Base-by-base conservation (phyloP, 2,329 filamentous ascomycete species). In the Penicillium hordei region DNA sequence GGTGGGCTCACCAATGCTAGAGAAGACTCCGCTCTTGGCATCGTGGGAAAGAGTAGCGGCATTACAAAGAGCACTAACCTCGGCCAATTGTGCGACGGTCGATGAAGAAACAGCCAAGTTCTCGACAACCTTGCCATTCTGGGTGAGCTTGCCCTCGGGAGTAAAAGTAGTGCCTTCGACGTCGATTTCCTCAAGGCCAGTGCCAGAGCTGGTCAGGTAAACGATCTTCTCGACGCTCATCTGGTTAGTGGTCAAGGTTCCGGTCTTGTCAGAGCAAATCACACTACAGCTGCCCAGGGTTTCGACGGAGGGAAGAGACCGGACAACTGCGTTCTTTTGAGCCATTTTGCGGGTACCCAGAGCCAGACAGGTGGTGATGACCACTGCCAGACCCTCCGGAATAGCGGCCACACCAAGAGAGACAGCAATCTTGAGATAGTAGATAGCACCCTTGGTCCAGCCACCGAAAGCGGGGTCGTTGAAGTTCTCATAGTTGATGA, bases 181-280 rank as follows among this genome's bases (percentile, higher is more conserved):
- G 60, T 94, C 88, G 48, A 96, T 83, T 73, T 96, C 93, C 68
- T 93, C 90, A 25, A 97, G 81, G 58, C 85, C 88, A 53, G 80
- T 84, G 48, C 91, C 93, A 59, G 84, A 76, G 65, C 89, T 86
- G 68, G 85, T 88, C 65, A 99, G 82, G 72, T 93, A 91, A 48
- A 96, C 90, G 55, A 97, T 79, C 78, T 93, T 96, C 81, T 88
- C 94, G 56, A 97, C 94, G 72, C 94, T 97, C 94, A 99, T 99
- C 78, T 97, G 93, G 79, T 99, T 99, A 40, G 94, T 99, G 12
- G 94, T 99, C 72, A 99, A 79, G 48, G 94, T 99, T 67, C 94
- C 95, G 5, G 94, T 99, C 83, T 99, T 99, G 82, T 99, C 94
- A 4, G 95, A 99, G 81, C 95, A 99, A 74, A 99, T 97, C 57